These are phyloP conservation scores for Solanum pennellii DNA, from an alignment of 257 asterid species.

Conservation along the genomic window DNA sequence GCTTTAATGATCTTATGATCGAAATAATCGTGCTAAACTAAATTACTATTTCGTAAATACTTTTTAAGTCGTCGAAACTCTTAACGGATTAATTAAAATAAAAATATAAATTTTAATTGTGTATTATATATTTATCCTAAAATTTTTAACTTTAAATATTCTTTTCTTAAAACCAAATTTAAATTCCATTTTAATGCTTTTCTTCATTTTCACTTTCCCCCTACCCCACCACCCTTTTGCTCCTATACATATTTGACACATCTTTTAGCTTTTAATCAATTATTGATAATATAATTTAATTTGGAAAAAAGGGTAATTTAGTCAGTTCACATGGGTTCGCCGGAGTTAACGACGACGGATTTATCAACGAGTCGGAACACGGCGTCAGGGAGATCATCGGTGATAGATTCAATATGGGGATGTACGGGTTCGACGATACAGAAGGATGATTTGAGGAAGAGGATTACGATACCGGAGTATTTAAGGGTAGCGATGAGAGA, in stretches of 20 bases:
- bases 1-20: too few relatives aligned
- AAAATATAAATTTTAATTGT: background rate
- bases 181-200: background rate
- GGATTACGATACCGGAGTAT: constrained; percentile 64
- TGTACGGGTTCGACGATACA: constrained; percentile 56
- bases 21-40: background rate
- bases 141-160: background rate
- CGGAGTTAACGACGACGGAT: constrained; percentile 5
- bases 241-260: background rate
- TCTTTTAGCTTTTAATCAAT: background rate
- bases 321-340: constrained; percentile 18
- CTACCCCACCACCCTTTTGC: background rate
- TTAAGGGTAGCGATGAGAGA: constrained; percentile 61
- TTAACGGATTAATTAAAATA: background rate
- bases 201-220: background rate
- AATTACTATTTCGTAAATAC: background rate
- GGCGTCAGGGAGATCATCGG: constrained; percentile 19
- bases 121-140: too few relatives aligned
- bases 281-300: background rate
- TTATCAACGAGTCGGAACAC: background rate
- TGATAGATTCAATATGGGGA: constrained; percentile 56
- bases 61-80: background rate
- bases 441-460: constrained; percentile 58
- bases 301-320: background rate
- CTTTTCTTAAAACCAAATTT: background rate